Evolutionary conservation across 2,329 filamentous ascomycete species (phyloP).

Genomic region (Penicillium sp.): DNA sequence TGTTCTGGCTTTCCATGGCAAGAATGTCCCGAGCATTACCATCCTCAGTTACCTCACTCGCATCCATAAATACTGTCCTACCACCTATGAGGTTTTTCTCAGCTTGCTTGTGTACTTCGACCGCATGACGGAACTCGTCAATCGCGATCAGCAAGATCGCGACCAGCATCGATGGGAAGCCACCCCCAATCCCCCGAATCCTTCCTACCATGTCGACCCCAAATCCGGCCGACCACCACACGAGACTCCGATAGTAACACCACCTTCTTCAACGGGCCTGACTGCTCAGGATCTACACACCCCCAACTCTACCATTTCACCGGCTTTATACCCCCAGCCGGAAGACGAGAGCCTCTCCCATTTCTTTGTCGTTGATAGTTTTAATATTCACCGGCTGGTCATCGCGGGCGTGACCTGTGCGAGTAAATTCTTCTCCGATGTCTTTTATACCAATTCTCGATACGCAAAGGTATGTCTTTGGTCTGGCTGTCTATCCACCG

Average conservation of each 20-base stretch:
- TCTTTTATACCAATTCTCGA: slow-evolving; percentile 98
- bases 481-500: no score
- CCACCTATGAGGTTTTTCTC: slow-evolving; percentile 95
- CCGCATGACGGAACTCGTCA: slow-evolving; percentile 95
- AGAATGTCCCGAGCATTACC: slow-evolving; percentile 94
- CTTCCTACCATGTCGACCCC: slow-evolving; percentile 16
- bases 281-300: slow-evolving; percentile 32
- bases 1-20: slow-evolving; percentile 93
- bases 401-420: slow-evolving; percentile 97
- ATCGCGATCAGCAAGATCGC: slow-evolving; percentile 67
- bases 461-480: slow-evolving; percentile 81
- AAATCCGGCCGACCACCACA: slow-evolving; percentile 18
- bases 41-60: slow-evolving; percentile 92
- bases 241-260: slow-evolving; percentile 32
- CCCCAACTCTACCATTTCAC: slow-evolving; percentile 30
- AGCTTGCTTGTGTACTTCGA: slow-evolving; percentile 96
- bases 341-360: slow-evolving; percentile 55
- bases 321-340: slow-evolving; percentile 33
- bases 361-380: slow-evolving; percentile 95
- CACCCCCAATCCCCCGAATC: slow-evolving; percentile 13
- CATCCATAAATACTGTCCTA: slow-evolving; percentile 98
- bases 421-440: slow-evolving; percentile 98
- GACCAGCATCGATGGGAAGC: slow-evolving; percentile 34
- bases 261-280: slow-evolving; percentile 33
- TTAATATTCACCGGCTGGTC: slow-evolving; percentile 94